phyloP scores from a whole-genome alignment of 2,329 filamentous ascomycete genomes.

The Corniculantispora saksenae region DNA sequence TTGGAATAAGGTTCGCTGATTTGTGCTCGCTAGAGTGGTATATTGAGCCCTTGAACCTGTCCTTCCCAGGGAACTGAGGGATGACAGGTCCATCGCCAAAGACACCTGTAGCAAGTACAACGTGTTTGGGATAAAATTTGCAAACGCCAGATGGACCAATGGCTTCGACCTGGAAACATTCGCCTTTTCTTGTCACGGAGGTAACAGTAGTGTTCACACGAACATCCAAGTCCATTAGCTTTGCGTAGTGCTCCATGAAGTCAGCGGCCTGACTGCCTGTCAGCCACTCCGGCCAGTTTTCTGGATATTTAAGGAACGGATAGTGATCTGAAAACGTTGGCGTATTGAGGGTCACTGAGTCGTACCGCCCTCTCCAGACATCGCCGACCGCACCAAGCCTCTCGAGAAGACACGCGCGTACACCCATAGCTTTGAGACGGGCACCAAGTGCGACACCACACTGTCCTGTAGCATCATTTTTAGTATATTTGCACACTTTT shows the following conservation, averaged over 20 bases:
- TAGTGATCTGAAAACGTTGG: constrained; percentile 19
- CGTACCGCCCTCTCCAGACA: constrained; percentile 13
- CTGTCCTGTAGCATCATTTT: background rate
- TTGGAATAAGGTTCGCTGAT: constrained; percentile 24
- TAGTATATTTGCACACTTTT: background rate
- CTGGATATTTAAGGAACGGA: constrained; percentile 14
- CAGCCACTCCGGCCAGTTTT: constrained; percentile 15
- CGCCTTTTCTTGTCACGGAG: constrained; percentile 36
- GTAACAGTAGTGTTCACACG: constrained; percentile 32
- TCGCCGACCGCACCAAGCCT: constrained; percentile 9
- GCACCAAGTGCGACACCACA: background rate
- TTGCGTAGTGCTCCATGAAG: constrained; percentile 13
- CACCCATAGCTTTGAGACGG: constrained; percentile 11
- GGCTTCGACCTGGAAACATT: constrained; percentile 31
- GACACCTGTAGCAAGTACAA: constrained; percentile 51
- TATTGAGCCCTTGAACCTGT: constrained; percentile 42
- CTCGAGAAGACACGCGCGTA: background rate
- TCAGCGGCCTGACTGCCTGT: constrained; percentile 16
- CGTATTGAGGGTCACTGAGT: constrained; percentile 17
- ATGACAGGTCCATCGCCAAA: constrained; percentile 39
- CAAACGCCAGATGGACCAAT: constrained; percentile 29
- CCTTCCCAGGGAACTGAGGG: constrained; percentile 41
- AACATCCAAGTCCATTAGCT: constrained; percentile 13
- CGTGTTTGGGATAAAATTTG: constrained; percentile 38
- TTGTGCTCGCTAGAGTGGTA: constrained; percentile 47